Percentiles rank a stretch among this genome's conserved stretches.
Evolutionary conservation across 2,329 filamentous ascomycete species (phyloP).

Genomic region (Colletotrichum salicis): DNA sequence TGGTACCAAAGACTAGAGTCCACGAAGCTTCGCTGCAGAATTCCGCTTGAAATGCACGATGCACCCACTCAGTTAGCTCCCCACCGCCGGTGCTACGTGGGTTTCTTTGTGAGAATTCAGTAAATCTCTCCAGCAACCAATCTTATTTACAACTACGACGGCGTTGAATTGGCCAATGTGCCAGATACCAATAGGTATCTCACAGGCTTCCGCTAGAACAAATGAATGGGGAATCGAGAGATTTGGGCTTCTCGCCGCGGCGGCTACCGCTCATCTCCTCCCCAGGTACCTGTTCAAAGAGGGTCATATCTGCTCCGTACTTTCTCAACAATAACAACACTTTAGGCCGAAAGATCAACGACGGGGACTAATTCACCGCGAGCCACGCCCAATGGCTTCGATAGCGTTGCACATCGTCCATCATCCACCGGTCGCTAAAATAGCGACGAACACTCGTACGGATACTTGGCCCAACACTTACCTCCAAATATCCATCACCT

Average conservation of each 20-base stretch:
- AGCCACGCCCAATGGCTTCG: constrained; percentile 6
- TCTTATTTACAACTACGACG: background rate
- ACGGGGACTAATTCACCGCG: constrained; percentile 1
- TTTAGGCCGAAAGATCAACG: constrained; percentile 1
- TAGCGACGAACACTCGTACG: background rate
- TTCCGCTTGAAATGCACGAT: background rate
- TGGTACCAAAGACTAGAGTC: background rate
- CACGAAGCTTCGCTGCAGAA: background rate
- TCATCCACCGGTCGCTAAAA: background rate
- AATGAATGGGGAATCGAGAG: constrained; percentile 11
- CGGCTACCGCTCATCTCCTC: constrained; percentile 28
- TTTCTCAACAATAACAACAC: constrained; percentile 8
- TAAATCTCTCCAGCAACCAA: background rate
- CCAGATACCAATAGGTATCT: background rate
- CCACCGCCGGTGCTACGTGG: background rate
- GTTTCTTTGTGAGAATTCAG: background rate
- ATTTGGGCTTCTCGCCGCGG: constrained; percentile 11
- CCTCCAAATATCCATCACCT: background rate
- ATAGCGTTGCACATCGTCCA: background rate
- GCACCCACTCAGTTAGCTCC: background rate
- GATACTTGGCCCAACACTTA: background rate
- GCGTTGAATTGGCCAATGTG: background rate
- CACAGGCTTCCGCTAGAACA: background rate
- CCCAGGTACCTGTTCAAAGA: background rate
- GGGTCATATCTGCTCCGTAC: background rate